phyloP scores from a whole-genome alignment of 768 basidiomycete genomes.

The Naematelia aurantialba region DNA sequence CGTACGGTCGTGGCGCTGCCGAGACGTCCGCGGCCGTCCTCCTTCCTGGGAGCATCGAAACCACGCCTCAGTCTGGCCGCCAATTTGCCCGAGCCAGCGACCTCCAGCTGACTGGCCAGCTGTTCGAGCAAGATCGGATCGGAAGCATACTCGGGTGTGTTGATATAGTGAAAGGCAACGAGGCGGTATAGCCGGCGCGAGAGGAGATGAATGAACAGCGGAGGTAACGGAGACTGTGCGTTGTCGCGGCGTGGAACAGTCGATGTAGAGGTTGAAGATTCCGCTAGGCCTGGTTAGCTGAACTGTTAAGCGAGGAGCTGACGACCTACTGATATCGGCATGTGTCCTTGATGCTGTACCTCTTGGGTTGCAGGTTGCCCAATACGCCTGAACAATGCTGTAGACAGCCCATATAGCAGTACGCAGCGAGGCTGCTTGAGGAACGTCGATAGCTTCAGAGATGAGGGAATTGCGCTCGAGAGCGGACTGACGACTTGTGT shows the following conservation, averaged over 20 bases:
- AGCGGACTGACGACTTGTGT: neutral
- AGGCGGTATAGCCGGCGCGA: slow-evolving; percentile 22
- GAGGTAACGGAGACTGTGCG: neutral
- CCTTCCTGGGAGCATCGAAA: slow-evolving; percentile 10
- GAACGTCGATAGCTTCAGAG: neutral
- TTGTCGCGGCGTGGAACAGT: neutral
- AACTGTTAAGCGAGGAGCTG: neutral
- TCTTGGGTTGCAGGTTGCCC: neutral
- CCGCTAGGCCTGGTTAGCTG: neutral
- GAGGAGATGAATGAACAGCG: neutral
- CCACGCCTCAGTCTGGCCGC: slow-evolving; percentile 21
- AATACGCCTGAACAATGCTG: neutral
- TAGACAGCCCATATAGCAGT: neutral
- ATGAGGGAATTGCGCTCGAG: neutral
- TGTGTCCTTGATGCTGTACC: neutral
- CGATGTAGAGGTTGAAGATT: neutral
- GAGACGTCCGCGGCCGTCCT: neutral
- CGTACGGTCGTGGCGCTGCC: neutral
- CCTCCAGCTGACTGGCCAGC: slow-evolving; percentile 18
- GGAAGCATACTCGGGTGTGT: slow-evolving; percentile 24
- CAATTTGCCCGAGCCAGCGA: slow-evolving; percentile 28
- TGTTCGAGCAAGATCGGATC: slow-evolving; percentile 15
- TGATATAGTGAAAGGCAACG: slow-evolving; percentile 28
- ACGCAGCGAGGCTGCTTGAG: neutral
- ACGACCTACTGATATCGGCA: neutral